Evolutionary conservation across 2,329 filamentous ascomycete species (phyloP).

Genomic region (Colletotrichum magnum): DNA sequence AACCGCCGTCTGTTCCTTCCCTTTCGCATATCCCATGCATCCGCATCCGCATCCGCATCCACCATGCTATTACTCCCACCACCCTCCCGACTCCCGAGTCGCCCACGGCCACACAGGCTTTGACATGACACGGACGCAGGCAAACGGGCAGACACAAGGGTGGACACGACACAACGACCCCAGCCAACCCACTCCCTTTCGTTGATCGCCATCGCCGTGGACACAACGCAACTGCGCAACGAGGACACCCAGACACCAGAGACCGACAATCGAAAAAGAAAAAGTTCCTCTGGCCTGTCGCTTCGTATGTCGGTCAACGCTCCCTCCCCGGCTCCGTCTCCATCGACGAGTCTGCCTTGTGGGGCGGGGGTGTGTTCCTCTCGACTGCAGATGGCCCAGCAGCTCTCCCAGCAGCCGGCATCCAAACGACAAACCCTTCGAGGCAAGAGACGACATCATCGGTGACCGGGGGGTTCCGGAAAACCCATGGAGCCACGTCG

Average conservation of each 20-base stretch:
- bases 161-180: no score
- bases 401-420: background rate
- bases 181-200: background rate
- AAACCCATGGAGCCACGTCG: constrained; percentile 4
- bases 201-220: background rate
- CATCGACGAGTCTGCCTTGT: constrained; percentile 8
- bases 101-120: constrained; percentile 26
- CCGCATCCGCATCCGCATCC: constrained; percentile 10
- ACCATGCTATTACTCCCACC: constrained; percentile 12
- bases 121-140: constrained; percentile 21
- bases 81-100: background rate
- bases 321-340: constrained; percentile 2
- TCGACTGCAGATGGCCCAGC: background rate
- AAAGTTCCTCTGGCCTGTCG: constrained; percentile 2
- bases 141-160: background rate
- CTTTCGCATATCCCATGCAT: constrained; percentile 35
- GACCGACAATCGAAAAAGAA: background rate
- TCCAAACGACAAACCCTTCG: background rate
- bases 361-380: background rate
- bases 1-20: constrained; percentile 33
- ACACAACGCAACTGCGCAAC: constrained; percentile 14
- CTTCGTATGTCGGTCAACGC: constrained; percentile 11
- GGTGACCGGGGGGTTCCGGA: background rate
- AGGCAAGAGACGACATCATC: constrained; percentile 6
- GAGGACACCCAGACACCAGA: background rate